phyloP scores from a whole-genome alignment of 2,329 filamentous ascomycete genomes.

The Dendrostoma leiphaemia region DNA sequence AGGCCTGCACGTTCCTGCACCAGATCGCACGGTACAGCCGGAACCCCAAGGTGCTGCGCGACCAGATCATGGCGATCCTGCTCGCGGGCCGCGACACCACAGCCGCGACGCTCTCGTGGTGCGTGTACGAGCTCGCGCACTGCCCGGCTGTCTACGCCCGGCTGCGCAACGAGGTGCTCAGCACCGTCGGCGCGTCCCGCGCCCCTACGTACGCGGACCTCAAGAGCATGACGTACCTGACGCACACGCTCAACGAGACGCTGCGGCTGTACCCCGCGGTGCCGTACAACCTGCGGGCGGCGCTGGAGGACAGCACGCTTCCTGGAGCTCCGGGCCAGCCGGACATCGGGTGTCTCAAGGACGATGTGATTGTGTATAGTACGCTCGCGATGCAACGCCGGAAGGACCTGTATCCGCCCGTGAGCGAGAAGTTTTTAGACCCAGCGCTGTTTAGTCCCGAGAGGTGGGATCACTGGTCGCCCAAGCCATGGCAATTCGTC shows the following conservation, averaged over 20 bases:
- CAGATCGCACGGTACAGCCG: slow-evolving; percentile 70
- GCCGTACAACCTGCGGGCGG: slow-evolving; percentile 27
- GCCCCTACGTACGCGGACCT: slow-evolving; percentile 47
- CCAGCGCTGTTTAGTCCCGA: slow-evolving; percentile 28
- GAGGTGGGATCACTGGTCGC: slow-evolving; percentile 28
- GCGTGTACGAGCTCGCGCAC: slow-evolving; percentile 35
- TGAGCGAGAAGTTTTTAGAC: slow-evolving; percentile 24
- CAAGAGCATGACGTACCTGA: slow-evolving; percentile 47
- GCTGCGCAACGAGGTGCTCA: slow-evolving; percentile 34
- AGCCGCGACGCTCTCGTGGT: slow-evolving; percentile 40
- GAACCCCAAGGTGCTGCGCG: slow-evolving; percentile 62
- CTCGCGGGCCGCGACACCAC: slow-evolving; percentile 68
- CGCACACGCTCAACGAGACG: slow-evolving; percentile 41
- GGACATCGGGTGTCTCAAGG: slow-evolving; percentile 24
- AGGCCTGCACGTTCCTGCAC: slow-evolving; percentile 74
- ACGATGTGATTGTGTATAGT: slow-evolving; percentile 26
- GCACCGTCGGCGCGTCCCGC: slow-evolving; percentile 26
- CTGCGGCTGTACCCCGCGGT: slow-evolving; percentile 28
- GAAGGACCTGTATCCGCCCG: slow-evolving; percentile 26
- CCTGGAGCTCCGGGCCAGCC: slow-evolving; percentile 23
- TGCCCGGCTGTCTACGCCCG: slow-evolving; percentile 35
- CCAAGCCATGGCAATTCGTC: slow-evolving; percentile 33
- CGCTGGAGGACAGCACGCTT: slow-evolving; percentile 24
- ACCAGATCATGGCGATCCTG: slow-evolving; percentile 72
- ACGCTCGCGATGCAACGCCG: slow-evolving; percentile 29